phyloP scores from a whole-genome alignment of 2,329 filamentous ascomycete species.

The Aspergillus ustus region DNA sequence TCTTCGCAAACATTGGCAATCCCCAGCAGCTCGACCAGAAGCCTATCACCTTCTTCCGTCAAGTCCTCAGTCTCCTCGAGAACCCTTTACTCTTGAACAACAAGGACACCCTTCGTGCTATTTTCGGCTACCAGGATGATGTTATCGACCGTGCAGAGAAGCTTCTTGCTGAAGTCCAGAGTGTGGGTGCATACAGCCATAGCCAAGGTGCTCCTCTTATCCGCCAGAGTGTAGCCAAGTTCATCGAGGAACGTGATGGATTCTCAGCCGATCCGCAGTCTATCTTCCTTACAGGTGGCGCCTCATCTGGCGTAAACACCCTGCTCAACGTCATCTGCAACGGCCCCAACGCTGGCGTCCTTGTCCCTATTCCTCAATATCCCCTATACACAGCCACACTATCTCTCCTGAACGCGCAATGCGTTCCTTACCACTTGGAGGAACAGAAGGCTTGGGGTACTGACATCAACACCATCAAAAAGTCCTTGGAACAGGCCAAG shows the following conservation, averaged over 20 bases:
- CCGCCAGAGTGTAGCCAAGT: slow-evolving; percentile 85
- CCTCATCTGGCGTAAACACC: slow-evolving; percentile 92
- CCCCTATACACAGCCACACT: slow-evolving; percentile 96
- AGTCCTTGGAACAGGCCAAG: slow-evolving; percentile 74
- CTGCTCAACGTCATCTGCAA: slow-evolving; percentile 88
- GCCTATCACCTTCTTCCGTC: slow-evolving; percentile 98
- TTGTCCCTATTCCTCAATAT: slow-evolving; percentile 97
- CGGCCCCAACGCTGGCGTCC: slow-evolving; percentile 74
- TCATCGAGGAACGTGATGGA: slow-evolving; percentile 91
- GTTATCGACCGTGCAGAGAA: slow-evolving; percentile 81
- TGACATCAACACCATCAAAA: slow-evolving; percentile 75
- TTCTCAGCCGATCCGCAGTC: slow-evolving; percentile 78
- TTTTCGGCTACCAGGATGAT: slow-evolving; percentile 86
- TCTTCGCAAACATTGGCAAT: slow-evolving; percentile 98
- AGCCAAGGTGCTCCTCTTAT: slow-evolving; percentile 87
- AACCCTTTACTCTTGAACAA: slow-evolving; percentile 85
- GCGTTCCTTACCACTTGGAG: slow-evolving; percentile 92
- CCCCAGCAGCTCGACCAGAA: slow-evolving; percentile 99
- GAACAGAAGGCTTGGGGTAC: slow-evolving; percentile 88
- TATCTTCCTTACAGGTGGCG: slow-evolving; percentile 90
- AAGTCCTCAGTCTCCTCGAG: slow-evolving; percentile 91
- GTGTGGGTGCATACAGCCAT: slow-evolving; percentile 94
- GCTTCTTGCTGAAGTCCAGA: slow-evolving; percentile 81
- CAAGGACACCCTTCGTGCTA: slow-evolving; percentile 73
- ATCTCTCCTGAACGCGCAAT: slow-evolving; percentile 78